Evolutionary conservation across 169 alveolate genomes (phyloP).

Genomic region (Amoebophrya sp.): DNA sequence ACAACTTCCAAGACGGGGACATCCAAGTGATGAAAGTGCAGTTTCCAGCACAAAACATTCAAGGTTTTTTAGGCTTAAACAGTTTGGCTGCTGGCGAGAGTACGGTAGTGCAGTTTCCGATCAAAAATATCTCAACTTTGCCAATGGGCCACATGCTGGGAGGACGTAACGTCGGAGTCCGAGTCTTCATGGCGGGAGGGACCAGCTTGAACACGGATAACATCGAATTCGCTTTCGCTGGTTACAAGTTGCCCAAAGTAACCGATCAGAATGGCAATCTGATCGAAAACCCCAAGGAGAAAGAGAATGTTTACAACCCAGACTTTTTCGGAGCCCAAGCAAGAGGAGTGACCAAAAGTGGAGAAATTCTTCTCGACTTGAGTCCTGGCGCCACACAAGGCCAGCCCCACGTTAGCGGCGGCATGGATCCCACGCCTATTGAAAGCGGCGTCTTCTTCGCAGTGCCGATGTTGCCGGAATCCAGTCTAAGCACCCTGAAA

Average conservation of each 20-base stretch:
- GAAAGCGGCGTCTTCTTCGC: background rate
- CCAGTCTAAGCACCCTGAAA: background rate
- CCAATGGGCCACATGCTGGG: background rate
- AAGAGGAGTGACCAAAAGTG: background rate
- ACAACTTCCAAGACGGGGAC: background rate
- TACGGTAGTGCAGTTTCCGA: background rate
- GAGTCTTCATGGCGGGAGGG: background rate
- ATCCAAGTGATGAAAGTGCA: background rate
- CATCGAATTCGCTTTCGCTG: background rate
- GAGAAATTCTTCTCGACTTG: background rate
- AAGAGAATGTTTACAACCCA: no score
- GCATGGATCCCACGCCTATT: no score
- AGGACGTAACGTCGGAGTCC: background rate
- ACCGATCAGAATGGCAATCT: background rate
- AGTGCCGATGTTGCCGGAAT: background rate
- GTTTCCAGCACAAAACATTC: background rate
- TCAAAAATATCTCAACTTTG: background rate
- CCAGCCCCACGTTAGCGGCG: no score
- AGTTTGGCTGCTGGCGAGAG: background rate
- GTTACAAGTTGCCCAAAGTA: background rate
- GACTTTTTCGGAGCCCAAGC: no score
- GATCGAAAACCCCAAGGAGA: background rate
- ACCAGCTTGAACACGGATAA: background rate
- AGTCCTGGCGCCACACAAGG: no score
- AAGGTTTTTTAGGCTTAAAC: background rate